Evolutionary conservation across 345 rosid genomes (phyloP).

Genomic region (Arabidopsis arenosa): DNA sequence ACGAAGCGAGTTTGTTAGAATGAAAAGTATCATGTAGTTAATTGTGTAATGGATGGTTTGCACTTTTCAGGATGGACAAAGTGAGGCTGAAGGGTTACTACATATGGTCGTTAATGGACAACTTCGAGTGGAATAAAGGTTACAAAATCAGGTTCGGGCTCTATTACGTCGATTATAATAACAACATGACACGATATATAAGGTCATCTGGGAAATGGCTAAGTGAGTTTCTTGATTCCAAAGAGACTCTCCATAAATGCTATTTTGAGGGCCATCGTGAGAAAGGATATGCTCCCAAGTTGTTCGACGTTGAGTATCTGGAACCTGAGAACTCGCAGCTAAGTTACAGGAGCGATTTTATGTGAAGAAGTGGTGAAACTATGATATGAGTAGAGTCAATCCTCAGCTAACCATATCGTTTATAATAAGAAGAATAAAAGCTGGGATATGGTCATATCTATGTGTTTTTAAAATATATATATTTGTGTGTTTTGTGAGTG

Average conservation of each 20-base stretch:
- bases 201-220: constrained; percentile 47
- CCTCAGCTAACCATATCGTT: constrained; percentile 29
- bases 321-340: constrained; percentile 5
- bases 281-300: constrained; percentile 39
- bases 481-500: constrained; percentile 8
- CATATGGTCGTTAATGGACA: constrained; percentile 63
- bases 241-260: constrained; percentile 35
- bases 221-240: constrained; percentile 35
- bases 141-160: constrained; percentile 53
- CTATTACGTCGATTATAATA: constrained; percentile 47
- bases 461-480: background rate
- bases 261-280: constrained; percentile 39
- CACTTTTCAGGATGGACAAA: constrained; percentile 36
- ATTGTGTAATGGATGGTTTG: constrained; percentile 6
- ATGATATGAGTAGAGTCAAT: constrained; percentile 13
- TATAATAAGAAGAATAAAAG: constrained; percentile 24
- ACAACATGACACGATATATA: constrained; percentile 51
- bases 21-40: background rate
- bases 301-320: constrained; percentile 28
- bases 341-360: constrained; percentile 35
- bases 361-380: constrained; percentile 23
- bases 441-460: constrained; percentile 8
- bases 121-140: constrained; percentile 57
- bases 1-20: constrained; percentile 17
- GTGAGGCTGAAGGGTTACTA: constrained; percentile 55